Base-by-base conservation (phyloP, 176 grass and related monocot genomes). In the Tillandsia leiboldiana region DNA sequence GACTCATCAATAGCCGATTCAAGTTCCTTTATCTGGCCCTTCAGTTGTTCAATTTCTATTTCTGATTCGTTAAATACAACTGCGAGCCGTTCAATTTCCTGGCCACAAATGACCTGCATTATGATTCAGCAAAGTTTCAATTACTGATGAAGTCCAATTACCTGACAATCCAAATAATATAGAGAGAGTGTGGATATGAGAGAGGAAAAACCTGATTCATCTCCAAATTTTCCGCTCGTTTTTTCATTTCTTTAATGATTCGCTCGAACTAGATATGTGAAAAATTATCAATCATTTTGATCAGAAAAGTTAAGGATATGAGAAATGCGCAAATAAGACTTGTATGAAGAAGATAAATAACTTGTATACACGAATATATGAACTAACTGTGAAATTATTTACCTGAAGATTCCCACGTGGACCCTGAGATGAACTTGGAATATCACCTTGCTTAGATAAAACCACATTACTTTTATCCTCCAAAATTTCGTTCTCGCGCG, bases 121-220 rank as follows among this genome's bases (percentile, higher is more conserved):
- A 42, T 42, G 33, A 42, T 58, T 58, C 54, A 58, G 18, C 6
- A 17, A 13, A 58, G 7, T 15, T 58, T 17, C 13, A 8, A 18
- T 58, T 58, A 58, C 15, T n/a, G 20, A 20, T n/a, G 54, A 15
- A 58, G 54, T n/a, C 4, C 18, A 58, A 58, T 58, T 58, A 58
- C 54, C 13, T 58, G 54, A 15, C 54, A 58, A 58, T 58, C 3
- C 12, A 20, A 58, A 20, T 17, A 20, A 58, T 48, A 18, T 1
- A 10, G 10, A 64, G 77, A 74, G 57, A 20, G 17, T 51, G 9
- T 50, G 9, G 28, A 9, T 50, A 33, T 18, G 22, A 76, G 71
- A 88, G 53, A 79, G 65, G 20, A 13, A 26, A 11, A 66, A 91
- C 90, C 90, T 92, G 90, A 65, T 88, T 88, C 74, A 71, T 75